A percentile compares a stretch with the other conserved stretches of the same genome.
phyloP scores from a whole-genome alignment of 148 eudicot species.

The Persicaria tinctoria region DNA sequence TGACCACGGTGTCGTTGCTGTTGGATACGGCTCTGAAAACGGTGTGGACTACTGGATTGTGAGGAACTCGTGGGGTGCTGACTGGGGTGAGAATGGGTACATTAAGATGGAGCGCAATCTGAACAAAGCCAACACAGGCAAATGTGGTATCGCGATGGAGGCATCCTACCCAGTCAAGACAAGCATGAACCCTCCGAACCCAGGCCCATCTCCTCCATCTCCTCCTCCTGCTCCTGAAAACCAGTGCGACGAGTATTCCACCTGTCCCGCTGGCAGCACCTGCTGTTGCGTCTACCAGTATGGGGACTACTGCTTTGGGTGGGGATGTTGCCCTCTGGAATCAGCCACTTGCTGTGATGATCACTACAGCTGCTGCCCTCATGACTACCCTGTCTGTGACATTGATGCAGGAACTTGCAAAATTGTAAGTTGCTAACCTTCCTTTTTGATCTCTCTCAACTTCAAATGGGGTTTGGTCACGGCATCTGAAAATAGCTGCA shows the following conservation, averaged over 20 bases:
- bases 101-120: constrained; percentile 63
- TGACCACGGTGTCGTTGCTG: constrained; percentile 81
- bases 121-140: constrained; percentile 31
- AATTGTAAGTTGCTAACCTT: constrained; percentile 29
- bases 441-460: not conserved
- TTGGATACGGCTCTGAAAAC: constrained; percentile 79
- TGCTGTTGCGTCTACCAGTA: constrained; percentile 69
- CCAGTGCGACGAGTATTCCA: constrained; percentile 49
- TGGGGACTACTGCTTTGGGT: constrained; percentile 61
- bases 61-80: constrained; percentile 84
- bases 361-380: constrained; percentile 81
- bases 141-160: constrained; percentile 76
- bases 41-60: constrained; percentile 79
- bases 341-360: constrained; percentile 80
- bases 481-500: not conserved
- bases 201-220: constrained; percentile 75
- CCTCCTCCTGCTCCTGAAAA: constrained; percentile 42
- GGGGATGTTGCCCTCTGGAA: constrained; percentile 85
- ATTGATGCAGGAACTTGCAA: constrained; percentile 46
- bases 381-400: constrained; percentile 71
- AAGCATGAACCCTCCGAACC: constrained; percentile 67
- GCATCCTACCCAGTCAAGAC: constrained; percentile 80
- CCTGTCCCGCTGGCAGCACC: constrained; percentile 51
- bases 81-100: constrained; percentile 88
- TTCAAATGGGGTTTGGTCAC: not conserved